Evolutionary conservation across 1,139 yeast species (phyloP).

Genomic region (Casaregolazyma suthepensis): DNA sequence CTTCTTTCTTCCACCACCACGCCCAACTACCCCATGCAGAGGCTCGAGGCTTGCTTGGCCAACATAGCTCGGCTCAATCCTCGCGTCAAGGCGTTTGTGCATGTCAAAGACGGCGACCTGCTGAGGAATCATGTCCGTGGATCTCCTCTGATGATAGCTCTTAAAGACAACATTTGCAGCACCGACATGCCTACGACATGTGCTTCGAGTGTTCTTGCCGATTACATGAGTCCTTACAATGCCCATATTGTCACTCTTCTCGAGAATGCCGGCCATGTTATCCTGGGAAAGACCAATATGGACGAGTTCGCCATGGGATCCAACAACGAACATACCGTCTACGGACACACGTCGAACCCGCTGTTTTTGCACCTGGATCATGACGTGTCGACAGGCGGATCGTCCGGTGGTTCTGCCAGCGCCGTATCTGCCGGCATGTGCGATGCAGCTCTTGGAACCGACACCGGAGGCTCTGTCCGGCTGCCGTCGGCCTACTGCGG

Average conservation of each 20-base stretch:
- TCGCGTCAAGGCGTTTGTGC: slow-evolving; percentile 31
- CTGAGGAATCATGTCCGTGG: slow-evolving; percentile 15
- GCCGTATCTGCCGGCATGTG: slow-evolving; percentile 69
- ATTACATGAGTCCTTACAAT: slow-evolving; percentile 69
- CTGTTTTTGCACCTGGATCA: slow-evolving; percentile 26
- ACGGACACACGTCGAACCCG: slow-evolving; percentile 64
- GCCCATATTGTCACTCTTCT: slow-evolving; percentile 65
- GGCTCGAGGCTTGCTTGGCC: slow-evolving; percentile 8
- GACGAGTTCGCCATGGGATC: slow-evolving; percentile 98
- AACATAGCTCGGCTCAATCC: slow-evolving; percentile 11
- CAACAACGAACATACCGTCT: slow-evolving; percentile 45
- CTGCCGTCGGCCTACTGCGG: slow-evolving; percentile 88
- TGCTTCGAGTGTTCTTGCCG: slow-evolving; percentile 49
- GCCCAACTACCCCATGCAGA: no score
- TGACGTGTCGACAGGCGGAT: slow-evolving; percentile 66
- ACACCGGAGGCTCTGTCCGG: slow-evolving; percentile 95
- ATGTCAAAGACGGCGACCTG: slow-evolving; percentile 15
- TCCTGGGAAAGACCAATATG: slow-evolving; percentile 77
- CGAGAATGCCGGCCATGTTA: slow-evolving; percentile 43
- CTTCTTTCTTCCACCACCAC: no score
- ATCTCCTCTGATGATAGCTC: slow-evolving; percentile 34
- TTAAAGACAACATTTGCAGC: slow-evolving; percentile 79
- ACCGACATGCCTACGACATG: slow-evolving; percentile 64
- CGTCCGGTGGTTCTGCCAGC: slow-evolving; percentile 95
- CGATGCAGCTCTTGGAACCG: slow-evolving; percentile 78